A percentile compares a stretch with the other conserved stretches of the same genome.
These are phyloP conservation scores for Solanum bulbocastanum DNA, from an alignment of 257 asterid species.

Conservation along the genomic window DNA sequence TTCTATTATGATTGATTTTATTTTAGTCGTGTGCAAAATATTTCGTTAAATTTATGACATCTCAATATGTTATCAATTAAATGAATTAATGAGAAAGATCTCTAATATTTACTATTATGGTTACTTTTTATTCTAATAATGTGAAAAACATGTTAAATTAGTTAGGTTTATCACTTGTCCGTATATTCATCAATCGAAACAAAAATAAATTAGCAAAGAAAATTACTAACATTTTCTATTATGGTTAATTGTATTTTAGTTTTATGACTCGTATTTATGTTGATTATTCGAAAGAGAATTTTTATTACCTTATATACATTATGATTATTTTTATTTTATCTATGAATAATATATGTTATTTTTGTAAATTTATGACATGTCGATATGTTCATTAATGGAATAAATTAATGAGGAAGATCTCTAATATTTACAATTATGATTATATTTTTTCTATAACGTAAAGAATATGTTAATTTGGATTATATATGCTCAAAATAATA, in stretches of 20 bases:
- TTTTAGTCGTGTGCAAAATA: background rate
- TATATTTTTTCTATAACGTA: background rate
- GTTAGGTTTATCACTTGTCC: background rate
- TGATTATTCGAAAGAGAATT: background rate
- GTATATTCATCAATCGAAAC: background rate
- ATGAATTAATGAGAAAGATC: background rate
- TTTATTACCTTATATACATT: background rate
- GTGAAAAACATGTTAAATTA: background rate
- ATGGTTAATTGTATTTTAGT: background rate
- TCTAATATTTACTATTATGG: background rate
- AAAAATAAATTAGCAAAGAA: background rate
- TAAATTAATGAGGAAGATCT: background rate
- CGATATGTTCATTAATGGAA: background rate
- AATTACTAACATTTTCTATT: background rate
- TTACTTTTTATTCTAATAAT: background rate
- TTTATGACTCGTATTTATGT: background rate
- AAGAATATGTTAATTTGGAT: background rate
- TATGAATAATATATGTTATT: background rate
- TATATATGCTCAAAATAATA: background rate
- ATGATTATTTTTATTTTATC: background rate
- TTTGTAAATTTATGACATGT: background rate
- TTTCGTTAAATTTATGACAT: background rate
- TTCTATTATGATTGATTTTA: background rate
- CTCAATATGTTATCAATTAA: background rate
- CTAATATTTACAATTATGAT: background rate